Evolutionary conservation across 805 yeast genomes (phyloP), one percentile per base, ranked within the genome.

Genomic region (Monosporozyma solicola): DNA sequence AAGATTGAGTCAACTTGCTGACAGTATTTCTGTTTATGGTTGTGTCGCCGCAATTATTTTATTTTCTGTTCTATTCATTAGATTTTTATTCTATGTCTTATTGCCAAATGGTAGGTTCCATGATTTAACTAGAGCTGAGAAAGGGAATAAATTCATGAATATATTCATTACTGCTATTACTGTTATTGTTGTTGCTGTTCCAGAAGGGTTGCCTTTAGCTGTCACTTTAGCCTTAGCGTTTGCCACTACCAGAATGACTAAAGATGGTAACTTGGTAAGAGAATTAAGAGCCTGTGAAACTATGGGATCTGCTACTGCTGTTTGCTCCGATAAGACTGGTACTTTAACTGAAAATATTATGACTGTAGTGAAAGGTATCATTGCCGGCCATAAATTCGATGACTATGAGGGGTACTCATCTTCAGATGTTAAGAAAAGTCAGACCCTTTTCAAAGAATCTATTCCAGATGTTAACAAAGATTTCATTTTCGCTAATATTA

Each of bases 201-300:
- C 99, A 3, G 99, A 94, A 72, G 99, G 99, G 56, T 78, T 94
- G 53, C 99, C 99, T 1, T 75, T 94, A 53, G 99, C 99, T 2
- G 99, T 94, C 16, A 94, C 99, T 1, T 76, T 94, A 48, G 96
- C 99, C 0, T 75, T 94, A 59, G 99, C 99, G 0, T 94, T 94
- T 74, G 99, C 99, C 2, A 94, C 99, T 2, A 91, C 97, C 9
- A 80, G 98, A 70, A 94, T 94, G 99, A 90, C 96, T 22, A 86
- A 87, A 67, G 97, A 94, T 68, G 95, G 95, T 57, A 92, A 92
- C 67, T 75, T 94, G 62, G 99, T 94, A n/a, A 82, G 99, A 61
- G 95, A 89, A 9, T 75, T 94, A 59, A 84, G 84, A 63, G 84
- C 95, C 47, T 94, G 99, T 77, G 99, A 94, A 71, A 94, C 97